Percentiles rank a stretch among this genome's conserved stretches.
Evolutionary conservation across 805 yeast species (phyloP).

Genomic region (Kazachstania bromeliacearum): DNA sequence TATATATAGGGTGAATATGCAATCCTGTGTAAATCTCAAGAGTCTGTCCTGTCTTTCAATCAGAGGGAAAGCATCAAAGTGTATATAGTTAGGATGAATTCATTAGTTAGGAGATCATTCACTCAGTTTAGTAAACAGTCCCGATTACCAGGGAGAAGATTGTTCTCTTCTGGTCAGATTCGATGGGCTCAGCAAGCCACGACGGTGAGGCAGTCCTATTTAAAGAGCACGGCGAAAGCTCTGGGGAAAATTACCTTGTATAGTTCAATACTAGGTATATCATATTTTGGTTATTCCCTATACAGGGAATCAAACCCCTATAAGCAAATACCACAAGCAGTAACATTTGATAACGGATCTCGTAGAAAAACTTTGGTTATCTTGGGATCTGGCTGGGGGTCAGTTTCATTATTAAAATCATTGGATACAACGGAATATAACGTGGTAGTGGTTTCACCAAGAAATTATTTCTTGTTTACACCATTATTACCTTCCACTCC

Average conservation of each 20-base stretch:
- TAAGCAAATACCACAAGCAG: constrained; percentile 52
- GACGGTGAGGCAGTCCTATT: not conserved
- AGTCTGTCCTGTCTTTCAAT: too few relatives aligned
- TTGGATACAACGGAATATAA: constrained; percentile 81
- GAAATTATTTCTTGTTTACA: constrained; percentile 91
- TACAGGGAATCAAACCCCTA: constrained; percentile 55
- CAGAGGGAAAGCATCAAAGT: not conserved
- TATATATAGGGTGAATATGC: too few relatives aligned
- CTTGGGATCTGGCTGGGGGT: constrained; percentile 93
- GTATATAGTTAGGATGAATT: not conserved
- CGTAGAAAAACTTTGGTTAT: constrained; percentile 45
- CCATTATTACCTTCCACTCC: constrained; percentile 94
- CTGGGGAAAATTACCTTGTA: constrained; percentile 3
- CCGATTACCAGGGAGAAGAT: not conserved
- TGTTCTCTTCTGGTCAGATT: not conserved
- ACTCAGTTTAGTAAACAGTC: not conserved
- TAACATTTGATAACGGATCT: constrained; percentile 38
- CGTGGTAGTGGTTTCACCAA: constrained; percentile 83
- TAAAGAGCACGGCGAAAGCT: not conserved
- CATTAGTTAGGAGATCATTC: not conserved
- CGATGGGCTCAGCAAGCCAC: not conserved
- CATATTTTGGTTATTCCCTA: constrained; percentile 52
- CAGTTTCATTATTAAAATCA: constrained; percentile 72
- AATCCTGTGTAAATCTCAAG: too few relatives aligned
- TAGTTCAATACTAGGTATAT: constrained; percentile 32